Conservation (phyloP, 495 filamentous ascomycete genomes). For the Hypoxylon perforatum region DNA sequence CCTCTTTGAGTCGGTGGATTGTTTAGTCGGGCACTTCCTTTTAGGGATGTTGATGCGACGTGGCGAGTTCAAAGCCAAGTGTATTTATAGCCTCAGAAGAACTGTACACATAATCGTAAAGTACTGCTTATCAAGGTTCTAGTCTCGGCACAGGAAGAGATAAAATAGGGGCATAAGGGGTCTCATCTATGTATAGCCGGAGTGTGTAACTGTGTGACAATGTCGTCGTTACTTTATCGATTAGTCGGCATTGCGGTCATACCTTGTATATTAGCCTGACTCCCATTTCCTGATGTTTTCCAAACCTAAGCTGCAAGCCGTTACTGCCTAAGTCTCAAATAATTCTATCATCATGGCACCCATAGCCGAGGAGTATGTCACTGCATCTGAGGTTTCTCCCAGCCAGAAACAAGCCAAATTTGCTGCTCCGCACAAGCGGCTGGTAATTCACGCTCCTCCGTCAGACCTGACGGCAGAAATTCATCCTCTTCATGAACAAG, state of each 20-base stretch:
- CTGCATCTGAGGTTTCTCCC: no score
- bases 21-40: slow-evolving; percentile 16
- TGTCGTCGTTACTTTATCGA: neutral
- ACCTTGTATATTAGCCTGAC: neutral
- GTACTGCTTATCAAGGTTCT: neutral
- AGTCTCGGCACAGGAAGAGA: neutral
- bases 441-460: slow-evolving; percentile 4
- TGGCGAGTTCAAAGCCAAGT: no score
- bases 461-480: slow-evolving; percentile 3
- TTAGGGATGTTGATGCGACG: slow-evolving; percentile 3
- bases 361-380: slow-evolving; percentile 6
- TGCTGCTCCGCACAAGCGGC: neutral
- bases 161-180: neutral
- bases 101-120: neutral
- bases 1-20: slow-evolving; percentile 4
- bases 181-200: neutral
- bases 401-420: slow-evolving; percentile 6
- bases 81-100: neutral
- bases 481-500: slow-evolving; percentile 22
- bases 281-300: neutral
- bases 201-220: neutral
- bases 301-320: neutral
- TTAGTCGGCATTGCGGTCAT: neutral
- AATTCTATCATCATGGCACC: slow-evolving; percentile 10
- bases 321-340: slow-evolving; percentile 5